Percentiles rank a stretch among this genome's conserved stretches.
Conservation (phyloP, 495 filamentous ascomycete genomes). For the Staphylotrichum longicolle region DNA sequence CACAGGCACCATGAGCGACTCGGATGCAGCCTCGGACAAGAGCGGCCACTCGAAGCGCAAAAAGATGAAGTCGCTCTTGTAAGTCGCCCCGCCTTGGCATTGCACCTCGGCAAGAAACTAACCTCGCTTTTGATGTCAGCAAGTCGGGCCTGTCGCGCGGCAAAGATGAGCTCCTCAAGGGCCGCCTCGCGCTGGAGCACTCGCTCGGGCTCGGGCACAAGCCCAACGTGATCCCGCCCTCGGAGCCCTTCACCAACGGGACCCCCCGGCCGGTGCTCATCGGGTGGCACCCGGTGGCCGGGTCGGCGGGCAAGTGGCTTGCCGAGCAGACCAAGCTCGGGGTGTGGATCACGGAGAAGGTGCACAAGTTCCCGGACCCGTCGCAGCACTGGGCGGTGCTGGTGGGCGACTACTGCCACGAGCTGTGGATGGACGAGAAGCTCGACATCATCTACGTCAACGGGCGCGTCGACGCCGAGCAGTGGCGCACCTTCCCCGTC, state of each 20-base stretch:
- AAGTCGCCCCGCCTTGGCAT: constrained; percentile 8
- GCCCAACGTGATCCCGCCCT: constrained; percentile 42
- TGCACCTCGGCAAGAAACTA: background rate
- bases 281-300: constrained; percentile 50
- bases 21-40: constrained; percentile 14
- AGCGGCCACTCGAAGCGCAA: constrained; percentile 13
- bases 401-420: constrained; percentile 45
- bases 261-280: constrained; percentile 39
- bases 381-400: constrained; percentile 53
- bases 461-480: constrained; percentile 30
- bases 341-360: constrained; percentile 42
- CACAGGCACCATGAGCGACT: constrained; percentile 1
- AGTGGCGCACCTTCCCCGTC: constrained; percentile 43
- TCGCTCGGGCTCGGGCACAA: constrained; percentile 43
- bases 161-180: constrained; percentile 39
- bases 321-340: constrained; percentile 46
- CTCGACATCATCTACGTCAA: constrained; percentile 49
- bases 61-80: constrained; percentile 28
- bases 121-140: constrained; percentile 6
- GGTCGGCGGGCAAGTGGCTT: constrained; percentile 43
- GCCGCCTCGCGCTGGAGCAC: constrained; percentile 39
- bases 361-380: constrained; percentile 46
- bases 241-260: constrained; percentile 30
- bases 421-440: constrained; percentile 48
- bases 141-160: constrained; percentile 26